Base-by-base conservation (phyloP, 176 grass and related monocot genomes). In the Ampelocalamus luodianensis region DNA sequence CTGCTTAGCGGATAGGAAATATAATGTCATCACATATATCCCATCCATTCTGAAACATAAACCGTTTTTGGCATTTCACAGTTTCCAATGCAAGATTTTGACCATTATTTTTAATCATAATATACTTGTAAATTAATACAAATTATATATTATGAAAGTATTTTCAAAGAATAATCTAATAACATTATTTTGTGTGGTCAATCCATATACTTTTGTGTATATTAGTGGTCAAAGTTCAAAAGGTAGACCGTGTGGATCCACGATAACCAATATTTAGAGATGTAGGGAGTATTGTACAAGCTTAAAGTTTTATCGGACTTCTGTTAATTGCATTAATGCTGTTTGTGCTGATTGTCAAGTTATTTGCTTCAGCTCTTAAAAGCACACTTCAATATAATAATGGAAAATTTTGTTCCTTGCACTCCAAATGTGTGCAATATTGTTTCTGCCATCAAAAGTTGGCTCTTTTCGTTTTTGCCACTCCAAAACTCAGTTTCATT, bases 311-410 rank as follows among this genome's bases (percentile, higher is more conserved):
- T 13, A 43, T 58, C 22, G 4, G 23, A 22, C 17, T 79, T 79
- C 16, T 79, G 17, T 79, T 67, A 11, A n/a, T n/a, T 66, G 12
- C 45, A 79, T 22, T 37, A 7, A 51, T 79, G 78, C 1, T 65
- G 62, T 13, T 67, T 37, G 62, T 22, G 44, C 14, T 51, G 42
- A 45, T 16, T 46, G 23, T 6, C 23, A 46, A 24, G 43, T 29
- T 55, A 13, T 36, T 74, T 74, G 48, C 2, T 50, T 65, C 44
- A 66, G 4, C 11, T 40, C 22, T 61, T 39, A n/a, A 26, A 60
- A 77, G 54, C 12, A 16, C 4, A 17, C 22, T 63, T 64, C 23
- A 48, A 48, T 48, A 71, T 51, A 51, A 51, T 51, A 51, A 6
- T 45, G 13, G 55, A 58, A 18, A 8, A 23, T 10, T 56, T 23